Evolutionary conservation across 1,139 yeast genomes (phyloP).

Genomic region (Torulaspora globosa): DNA sequence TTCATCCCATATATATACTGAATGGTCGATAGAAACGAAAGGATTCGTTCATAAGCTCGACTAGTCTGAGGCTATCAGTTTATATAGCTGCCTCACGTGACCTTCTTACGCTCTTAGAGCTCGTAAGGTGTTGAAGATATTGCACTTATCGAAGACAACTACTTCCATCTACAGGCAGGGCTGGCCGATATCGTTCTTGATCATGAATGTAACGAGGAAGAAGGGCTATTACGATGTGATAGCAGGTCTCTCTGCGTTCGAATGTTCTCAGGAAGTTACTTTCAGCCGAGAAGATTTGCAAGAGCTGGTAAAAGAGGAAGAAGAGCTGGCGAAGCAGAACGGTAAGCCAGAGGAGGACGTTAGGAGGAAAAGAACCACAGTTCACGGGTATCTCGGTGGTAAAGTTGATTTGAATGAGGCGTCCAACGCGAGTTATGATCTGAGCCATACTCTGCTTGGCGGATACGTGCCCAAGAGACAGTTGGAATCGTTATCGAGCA

Average conservation of each 20-base stretch:
- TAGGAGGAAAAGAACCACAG: slow-evolving; percentile 20
- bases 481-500: slow-evolving; percentile 33
- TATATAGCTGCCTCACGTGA: background rate
- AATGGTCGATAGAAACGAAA: background rate
- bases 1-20: slow-evolving; percentile 84
- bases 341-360: slow-evolving; percentile 11
- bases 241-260: slow-evolving; percentile 32
- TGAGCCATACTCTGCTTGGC: slow-evolving; percentile 33
- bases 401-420: slow-evolving; percentile 28
- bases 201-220: slow-evolving; percentile 5
- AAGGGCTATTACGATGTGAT: slow-evolving; percentile 31
- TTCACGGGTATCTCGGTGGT: slow-evolving; percentile 35
- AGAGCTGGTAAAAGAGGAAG: slow-evolving; percentile 22
- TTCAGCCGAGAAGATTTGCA: slow-evolving; percentile 26
- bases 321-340: slow-evolving; percentile 12
- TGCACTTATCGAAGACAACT: background rate
- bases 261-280: slow-evolving; percentile 30
- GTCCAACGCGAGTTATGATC: slow-evolving; percentile 25
- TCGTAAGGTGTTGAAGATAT: background rate
- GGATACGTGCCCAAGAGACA: slow-evolving; percentile 36
- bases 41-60: background rate
- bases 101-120: background rate
- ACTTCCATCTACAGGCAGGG: background rate
- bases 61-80: background rate
- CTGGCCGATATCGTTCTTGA: background rate